Evolutionary conservation across 129 eudicot species (phyloP), one percentile per base, ranked within the genome.

Genomic region (Lonicera japonica): DNA sequence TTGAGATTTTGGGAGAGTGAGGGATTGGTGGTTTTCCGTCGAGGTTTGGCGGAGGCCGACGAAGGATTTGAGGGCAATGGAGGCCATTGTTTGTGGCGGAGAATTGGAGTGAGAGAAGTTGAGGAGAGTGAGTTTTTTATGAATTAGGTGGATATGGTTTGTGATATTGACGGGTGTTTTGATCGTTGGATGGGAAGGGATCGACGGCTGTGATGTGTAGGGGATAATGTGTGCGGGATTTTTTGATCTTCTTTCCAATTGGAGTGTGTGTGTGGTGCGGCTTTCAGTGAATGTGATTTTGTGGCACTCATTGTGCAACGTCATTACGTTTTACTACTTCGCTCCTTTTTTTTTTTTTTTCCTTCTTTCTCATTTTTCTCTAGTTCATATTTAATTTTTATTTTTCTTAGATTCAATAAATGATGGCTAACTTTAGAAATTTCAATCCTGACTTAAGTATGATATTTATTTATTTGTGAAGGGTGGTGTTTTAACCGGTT

Each of bases 41-140:
- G 90, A 61, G 16, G 82, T 29, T 58, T 80, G 89, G 63, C 95
- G 95, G 81, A 88, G 92, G 43, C 96, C 96, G 81, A 66, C 67
- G 89, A 85, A 88, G 70, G 96, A 67, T 71, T 85, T 94, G 74
- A 94, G 84, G 43, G 96, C 80, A 40, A 88, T 73, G 65, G 99
- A 94, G n/a, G 90, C 83, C 87, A 86, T 87, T 65, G 67, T 65
- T 34, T 41, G 57, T 51, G 64, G 54, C 50, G 36, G 55, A n/a
- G n/a, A 54, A 45, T 24, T 34, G 79, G 58, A 23, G 18, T 18
- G 52, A 54, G 79, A 47, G 68, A 39, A 71, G 54, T 16, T 47
- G 29, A 25, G 69, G 75, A 19, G 58, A 13, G 8, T 13, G 69
- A 11, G 40, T 63, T 66, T 63, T 66, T 53, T 73, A 69, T 75